phyloP scores from a whole-genome alignment of 768 basidiomycete species.

The Rhodotorula graminis region DNA sequence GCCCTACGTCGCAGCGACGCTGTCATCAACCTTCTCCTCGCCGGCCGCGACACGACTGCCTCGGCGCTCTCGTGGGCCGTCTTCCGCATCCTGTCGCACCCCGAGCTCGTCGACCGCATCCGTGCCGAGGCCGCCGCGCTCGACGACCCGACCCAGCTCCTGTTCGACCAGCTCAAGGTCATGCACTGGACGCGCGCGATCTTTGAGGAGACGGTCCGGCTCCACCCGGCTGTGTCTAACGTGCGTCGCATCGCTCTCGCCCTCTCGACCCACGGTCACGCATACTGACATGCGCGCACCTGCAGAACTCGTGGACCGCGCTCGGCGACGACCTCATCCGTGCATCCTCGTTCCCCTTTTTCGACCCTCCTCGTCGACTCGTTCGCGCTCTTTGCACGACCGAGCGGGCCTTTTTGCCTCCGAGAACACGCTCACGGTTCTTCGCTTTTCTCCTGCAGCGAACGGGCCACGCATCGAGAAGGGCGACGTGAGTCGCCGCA shows the following conservation, averaged over 20 bases:
- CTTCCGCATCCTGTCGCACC: constrained; percentile 9
- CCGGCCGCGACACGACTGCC: constrained; percentile 23
- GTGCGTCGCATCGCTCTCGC: background rate
- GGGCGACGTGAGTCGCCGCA: constrained; percentile 18
- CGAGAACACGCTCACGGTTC: too few relatives aligned
- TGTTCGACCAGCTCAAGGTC: constrained; percentile 18
- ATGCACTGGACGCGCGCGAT: background rate
- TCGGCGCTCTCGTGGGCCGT: constrained; percentile 8
- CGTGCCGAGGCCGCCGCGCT: background rate
- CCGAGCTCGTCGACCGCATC: background rate
- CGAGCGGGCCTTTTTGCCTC: too few relatives aligned
- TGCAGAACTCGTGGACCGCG: constrained; percentile 9
- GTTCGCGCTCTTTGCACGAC: too few relatives aligned
- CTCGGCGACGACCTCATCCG: constrained; percentile 20
- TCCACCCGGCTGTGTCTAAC: constrained; percentile 14
- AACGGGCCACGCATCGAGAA: constrained; percentile 15
- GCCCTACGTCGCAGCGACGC: constrained; percentile 1
- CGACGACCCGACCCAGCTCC: background rate
- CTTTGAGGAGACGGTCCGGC: constrained; percentile 18
- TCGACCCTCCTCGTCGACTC: too few relatives aligned
- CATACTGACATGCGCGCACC: too few relatives aligned
- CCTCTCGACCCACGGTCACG: too few relatives aligned
- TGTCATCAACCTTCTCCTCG: constrained; percentile 9
- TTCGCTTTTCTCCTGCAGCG: too few relatives aligned
- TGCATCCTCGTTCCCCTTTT: background rate